Conservation (phyloP, 306 rosid genomes). For the Quercus berberidifolia region DNA sequence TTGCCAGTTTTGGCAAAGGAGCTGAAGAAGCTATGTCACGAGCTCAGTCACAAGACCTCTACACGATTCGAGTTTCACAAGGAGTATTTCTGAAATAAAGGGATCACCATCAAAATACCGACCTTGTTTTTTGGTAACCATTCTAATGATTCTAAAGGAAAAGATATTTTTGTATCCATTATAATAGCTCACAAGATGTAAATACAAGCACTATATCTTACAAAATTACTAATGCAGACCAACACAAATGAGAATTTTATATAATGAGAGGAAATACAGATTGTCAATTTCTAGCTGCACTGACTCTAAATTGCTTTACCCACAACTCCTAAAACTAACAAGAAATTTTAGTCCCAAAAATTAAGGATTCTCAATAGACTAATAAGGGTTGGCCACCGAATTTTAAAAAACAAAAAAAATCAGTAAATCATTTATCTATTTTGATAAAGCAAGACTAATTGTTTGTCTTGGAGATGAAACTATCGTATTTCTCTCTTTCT, state of each 20-base stretch:
- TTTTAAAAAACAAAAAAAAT: background rate
- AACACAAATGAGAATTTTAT: background rate
- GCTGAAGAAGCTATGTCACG: constrained; percentile 64
- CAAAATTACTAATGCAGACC: constrained; percentile 8
- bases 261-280: background rate
- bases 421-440: background rate
- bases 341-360: no score
- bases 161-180: constrained; percentile 15
- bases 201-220: constrained; percentile 28
- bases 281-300: background rate
- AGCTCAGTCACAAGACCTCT: constrained; percentile 69
- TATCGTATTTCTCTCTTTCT: background rate
- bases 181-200: constrained; percentile 43
- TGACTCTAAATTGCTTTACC: background rate
- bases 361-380: no score
- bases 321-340: background rate
- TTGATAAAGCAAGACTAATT: background rate
- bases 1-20: constrained; percentile 90
- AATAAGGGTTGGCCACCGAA: background rate
- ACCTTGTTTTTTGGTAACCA: constrained; percentile 37
- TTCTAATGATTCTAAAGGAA: constrained; percentile 22
- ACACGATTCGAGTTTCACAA: constrained; percentile 93
- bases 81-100: constrained; percentile 66
- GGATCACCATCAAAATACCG: constrained; percentile 13
- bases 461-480: background rate